These are phyloP conservation scores for Penstemon davidsonii DNA, from an alignment of 257 asterid species.

Conservation along the genomic window DNA sequence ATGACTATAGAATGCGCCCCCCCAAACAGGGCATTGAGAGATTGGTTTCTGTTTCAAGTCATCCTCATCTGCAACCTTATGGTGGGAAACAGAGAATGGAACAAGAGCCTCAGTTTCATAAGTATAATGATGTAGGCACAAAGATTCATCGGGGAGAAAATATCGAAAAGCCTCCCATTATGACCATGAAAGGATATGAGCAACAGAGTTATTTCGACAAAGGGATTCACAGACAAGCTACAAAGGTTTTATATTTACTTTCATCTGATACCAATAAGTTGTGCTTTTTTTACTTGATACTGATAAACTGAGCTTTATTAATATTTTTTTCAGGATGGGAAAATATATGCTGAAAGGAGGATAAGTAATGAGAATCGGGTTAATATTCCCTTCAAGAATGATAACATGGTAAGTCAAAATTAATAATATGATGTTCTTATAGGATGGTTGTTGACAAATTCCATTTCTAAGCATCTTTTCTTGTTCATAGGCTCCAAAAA, in stretches of 20 bases:
- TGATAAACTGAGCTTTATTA: slow-evolving; percentile 25
- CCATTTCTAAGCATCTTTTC: neutral
- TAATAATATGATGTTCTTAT: neutral
- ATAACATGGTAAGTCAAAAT: slow-evolving; percentile 34
- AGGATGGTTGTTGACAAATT: neutral
- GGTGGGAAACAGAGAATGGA: slow-evolving; percentile 33
- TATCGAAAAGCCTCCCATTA: slow-evolving; percentile 38
- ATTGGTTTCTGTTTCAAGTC: slow-evolving; percentile 35
- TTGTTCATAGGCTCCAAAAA: slow-evolving; percentile 46
- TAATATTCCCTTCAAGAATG: slow-evolving; percentile 35
- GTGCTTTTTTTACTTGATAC: slow-evolving; percentile 19
- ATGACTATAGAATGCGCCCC: slow-evolving; percentile 37
- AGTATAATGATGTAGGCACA: slow-evolving; percentile 30
- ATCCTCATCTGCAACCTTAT: slow-evolving; percentile 31
- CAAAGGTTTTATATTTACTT: slow-evolving; percentile 40
- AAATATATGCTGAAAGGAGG: slow-evolving; percentile 34
- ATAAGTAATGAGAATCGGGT: slow-evolving; percentile 38
- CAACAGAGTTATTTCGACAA: slow-evolving; percentile 33
- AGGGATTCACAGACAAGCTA: slow-evolving; percentile 33
- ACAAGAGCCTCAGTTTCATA: slow-evolving; percentile 31
- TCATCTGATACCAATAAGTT: neutral
- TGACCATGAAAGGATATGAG: slow-evolving; percentile 29
- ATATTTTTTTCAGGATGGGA: slow-evolving; percentile 41
- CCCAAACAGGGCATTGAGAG: slow-evolving; percentile 40
- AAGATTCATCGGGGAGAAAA: slow-evolving; percentile 36